Base-by-base conservation (phyloP, 106 monocot species). In the Dioscorea zingiberensis region DNA sequence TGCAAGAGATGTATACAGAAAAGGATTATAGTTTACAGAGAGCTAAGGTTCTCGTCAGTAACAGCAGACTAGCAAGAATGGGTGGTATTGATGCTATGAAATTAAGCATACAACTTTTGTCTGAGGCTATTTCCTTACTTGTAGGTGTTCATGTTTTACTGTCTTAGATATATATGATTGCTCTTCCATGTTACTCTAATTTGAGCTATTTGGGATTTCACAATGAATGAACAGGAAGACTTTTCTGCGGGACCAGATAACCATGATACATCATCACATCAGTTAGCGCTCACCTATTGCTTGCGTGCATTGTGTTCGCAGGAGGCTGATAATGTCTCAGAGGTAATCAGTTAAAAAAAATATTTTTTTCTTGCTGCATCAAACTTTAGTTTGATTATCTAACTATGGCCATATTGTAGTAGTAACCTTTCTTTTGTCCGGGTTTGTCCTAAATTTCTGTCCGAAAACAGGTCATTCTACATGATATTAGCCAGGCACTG, bases 41-140 rank as follows among this genome's bases (percentile, higher is more conserved):
- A 45, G 65, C 77, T 21, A 66, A 46, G 25, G n/a, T 78, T 27
- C 66, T 78, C 54, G 55, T 78, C 28, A 71, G 48, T 17, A 71
- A 78, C 66, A 71, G 77, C 24, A 66, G 54, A 54, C 5, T 55
- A 60, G 44, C 72, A 44, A 78, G 71, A 72, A 44, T 25, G 19
- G 59, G 30, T 67, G 77, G 77, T 59, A 21, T 45, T 65, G 61
- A 78, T 59, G 71, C 54, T 2, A 58, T 78, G 49, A 59, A 66
- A n/a, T 67, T 15, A 59, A 71, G 66, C 29, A 44, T 71, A 3
- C 66, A 72, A 21, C 67, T 66, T 54, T 59, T 78, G 3, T 72
- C 66, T 58, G 77, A 66, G 17, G 77, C 77, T 28, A 55, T 78
- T 27, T 54, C 65, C 19, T 60, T 71, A 51, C 72, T 78, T 60